phyloP scores from a whole-genome alignment of 441 rosid species.

The Mallotus japonicus region DNA sequence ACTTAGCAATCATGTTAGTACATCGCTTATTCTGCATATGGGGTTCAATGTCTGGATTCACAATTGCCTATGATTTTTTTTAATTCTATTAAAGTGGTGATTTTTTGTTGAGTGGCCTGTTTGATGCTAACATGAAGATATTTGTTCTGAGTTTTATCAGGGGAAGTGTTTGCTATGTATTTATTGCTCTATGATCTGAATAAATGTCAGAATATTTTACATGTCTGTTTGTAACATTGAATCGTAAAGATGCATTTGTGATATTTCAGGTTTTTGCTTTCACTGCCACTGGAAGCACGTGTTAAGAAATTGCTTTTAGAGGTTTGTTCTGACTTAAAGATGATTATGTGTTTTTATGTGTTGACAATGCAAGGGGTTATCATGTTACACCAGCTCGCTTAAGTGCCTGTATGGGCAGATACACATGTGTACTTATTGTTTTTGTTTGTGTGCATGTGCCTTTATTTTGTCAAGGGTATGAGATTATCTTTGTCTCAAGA shows the following conservation, averaged over 20 bases:
- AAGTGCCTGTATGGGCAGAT: background rate
- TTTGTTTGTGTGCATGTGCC: background rate
- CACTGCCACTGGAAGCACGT: slow-evolving; percentile 67
- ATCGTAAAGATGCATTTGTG: slow-evolving; percentile 14
- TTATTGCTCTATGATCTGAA: background rate
- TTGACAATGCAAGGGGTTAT: background rate
- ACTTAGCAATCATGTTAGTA: background rate
- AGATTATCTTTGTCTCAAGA: background rate
- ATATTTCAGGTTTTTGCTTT: slow-evolving; percentile 58
- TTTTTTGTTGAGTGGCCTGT: background rate
- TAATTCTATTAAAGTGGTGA: background rate
- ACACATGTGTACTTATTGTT: background rate
- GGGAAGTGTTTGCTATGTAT: background rate
- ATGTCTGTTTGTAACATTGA: slow-evolving; percentile 7
- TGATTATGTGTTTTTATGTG: background rate
- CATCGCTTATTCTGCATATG: background rate
- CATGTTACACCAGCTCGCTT: background rate
- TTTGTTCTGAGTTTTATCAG: background rate
- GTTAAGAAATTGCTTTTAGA: slow-evolving; percentile 62
- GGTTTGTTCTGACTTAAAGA: slow-evolving; percentile 48
- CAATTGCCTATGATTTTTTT: background rate
- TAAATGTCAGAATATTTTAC: background rate
- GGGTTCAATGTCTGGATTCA: background rate
- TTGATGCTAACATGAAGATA: background rate
- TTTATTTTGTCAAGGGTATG: background rate